Percentiles rank a stretch among this genome's conserved stretches.
phyloP scores from a whole-genome alignment of 257 asterid genomes.

The Forsythia viridissima region DNA sequence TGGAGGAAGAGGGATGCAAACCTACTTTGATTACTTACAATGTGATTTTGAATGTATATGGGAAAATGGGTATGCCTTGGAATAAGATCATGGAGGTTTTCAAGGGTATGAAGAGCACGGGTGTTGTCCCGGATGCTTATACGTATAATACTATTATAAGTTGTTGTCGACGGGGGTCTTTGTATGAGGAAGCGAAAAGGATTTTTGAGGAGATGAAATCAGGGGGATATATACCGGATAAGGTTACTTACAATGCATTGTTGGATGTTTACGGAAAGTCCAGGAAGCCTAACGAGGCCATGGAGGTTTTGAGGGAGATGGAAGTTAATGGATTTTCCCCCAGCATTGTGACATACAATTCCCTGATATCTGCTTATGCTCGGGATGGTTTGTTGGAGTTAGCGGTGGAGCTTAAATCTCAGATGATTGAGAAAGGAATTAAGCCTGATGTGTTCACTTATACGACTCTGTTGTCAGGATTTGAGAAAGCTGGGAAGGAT shows the following conservation, averaged over 20 bases:
- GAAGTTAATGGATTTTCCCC: constrained; percentile 68
- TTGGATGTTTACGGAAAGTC: constrained; percentile 94
- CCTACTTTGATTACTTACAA: constrained; percentile 88
- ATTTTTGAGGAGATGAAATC: constrained; percentile 79
- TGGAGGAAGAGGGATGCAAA: constrained; percentile 86
- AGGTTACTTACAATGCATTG: constrained; percentile 80
- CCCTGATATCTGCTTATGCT: constrained; percentile 75
- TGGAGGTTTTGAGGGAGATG: constrained; percentile 86
- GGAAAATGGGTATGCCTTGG: constrained; percentile 99
- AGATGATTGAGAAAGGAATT: constrained; percentile 71
- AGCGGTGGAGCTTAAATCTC: constrained; percentile 65
- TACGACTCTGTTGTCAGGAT: constrained; percentile 85
- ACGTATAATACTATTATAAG: constrained; percentile 85
- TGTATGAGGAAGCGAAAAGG: constrained; percentile 79
- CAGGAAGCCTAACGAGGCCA: constrained; percentile 77
- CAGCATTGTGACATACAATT: constrained; percentile 73
- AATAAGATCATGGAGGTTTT: constrained; percentile 53
- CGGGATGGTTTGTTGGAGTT: constrained; percentile 79
- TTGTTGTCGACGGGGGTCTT: constrained; percentile 78
- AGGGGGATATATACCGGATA: constrained; percentile 75
- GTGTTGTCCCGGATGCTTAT: constrained; percentile 73
- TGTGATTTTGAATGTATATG: constrained; percentile 79
- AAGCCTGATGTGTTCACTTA: constrained; percentile 90
- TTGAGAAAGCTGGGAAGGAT: constrained; percentile 91
- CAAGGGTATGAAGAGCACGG: constrained; percentile 67